A percentile compares a stretch with the other conserved stretches of the same genome.
These are phyloP conservation scores for Funneliformis caledonium DNA, from an alignment of 371 early-diverging fungal genomes.

Conservation along the genomic window DNA sequence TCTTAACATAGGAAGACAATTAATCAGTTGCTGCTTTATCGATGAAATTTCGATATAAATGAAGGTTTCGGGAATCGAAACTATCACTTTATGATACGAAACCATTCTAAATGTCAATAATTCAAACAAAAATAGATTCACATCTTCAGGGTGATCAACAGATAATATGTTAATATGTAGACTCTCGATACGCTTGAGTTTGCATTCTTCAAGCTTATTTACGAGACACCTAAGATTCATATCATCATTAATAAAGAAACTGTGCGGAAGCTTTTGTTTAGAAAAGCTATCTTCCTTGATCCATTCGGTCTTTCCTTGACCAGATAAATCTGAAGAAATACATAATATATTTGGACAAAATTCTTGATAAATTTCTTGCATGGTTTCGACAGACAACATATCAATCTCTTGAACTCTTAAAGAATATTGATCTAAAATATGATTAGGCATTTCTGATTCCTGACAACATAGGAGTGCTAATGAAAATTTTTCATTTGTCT, in stretches of 20 bases:
- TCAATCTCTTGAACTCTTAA: background rate
- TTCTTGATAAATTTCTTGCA: conserved; percentile 28
- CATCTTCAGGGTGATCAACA: conserved; percentile 1
- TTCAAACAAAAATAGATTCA: conserved; percentile 40
- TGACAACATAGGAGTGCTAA: conserved; percentile 35
- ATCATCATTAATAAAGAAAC: conserved; percentile 32
- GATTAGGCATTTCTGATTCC: conserved; percentile 23
- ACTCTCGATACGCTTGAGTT: conserved; percentile 16
- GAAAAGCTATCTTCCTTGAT: conserved; percentile 6
- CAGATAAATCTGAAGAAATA: conserved; percentile 37
- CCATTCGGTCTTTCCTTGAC: conserved; percentile 36
- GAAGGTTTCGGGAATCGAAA: conserved; percentile 19
- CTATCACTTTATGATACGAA: conserved; percentile 16
- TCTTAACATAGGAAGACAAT: conserved; percentile 2
- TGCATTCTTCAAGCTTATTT: conserved; percentile 2
- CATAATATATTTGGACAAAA: conserved; percentile 37
- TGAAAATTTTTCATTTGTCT: background rate
- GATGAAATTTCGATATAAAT: conserved; percentile 38
- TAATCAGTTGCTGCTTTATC: conserved; percentile 31
- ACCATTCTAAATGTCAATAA: conserved; percentile 32
- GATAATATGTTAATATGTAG: conserved; percentile 36
- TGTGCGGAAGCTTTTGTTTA: conserved; percentile 5
- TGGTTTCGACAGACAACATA: conserved; percentile 10
- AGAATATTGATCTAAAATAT: conserved; percentile 41
- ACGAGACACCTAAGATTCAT: conserved; percentile 20